Conservation (phyloP, 805 yeast genomes). For the Pichia rugopelliculosa region DNA sequence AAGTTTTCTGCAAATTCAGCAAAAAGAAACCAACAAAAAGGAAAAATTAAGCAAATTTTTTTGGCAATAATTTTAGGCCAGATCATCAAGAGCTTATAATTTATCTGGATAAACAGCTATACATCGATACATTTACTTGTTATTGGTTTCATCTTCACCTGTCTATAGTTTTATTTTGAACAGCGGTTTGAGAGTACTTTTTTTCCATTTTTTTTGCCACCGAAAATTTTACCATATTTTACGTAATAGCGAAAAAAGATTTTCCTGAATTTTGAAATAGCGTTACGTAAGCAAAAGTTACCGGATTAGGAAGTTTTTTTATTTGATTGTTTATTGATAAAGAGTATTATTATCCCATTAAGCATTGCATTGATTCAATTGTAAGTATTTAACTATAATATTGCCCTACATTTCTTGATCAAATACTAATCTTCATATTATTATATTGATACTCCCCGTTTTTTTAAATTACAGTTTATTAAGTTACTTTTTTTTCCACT, state of each 20-base stretch:
- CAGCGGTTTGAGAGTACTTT: not conserved
- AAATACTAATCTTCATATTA: not conserved
- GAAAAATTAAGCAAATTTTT: not conserved
- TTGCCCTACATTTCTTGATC: not conserved
- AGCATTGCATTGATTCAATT: not conserved
- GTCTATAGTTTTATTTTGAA: not conserved
- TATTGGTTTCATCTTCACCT: not conserved
- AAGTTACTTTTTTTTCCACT: not conserved
- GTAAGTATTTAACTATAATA: not conserved
- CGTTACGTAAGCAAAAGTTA: not conserved
- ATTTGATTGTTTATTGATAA: not conserved
- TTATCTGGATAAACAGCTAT: not conserved
- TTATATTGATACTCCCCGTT: not conserved
- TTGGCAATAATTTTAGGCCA: not conserved
- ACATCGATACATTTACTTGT: not conserved
- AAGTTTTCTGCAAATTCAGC: not conserved
- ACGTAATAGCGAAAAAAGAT: not conserved
- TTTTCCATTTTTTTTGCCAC: not conserved
- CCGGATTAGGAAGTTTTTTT: not conserved
- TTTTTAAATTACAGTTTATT: not conserved
- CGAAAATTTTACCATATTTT: not conserved
- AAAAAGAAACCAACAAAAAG: not conserved
- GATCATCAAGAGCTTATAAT: not conserved
- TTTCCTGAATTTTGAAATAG: not conserved
- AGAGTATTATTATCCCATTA: not conserved